These are phyloP conservation scores for Elaphomyces granulatus DNA, from an alignment of 495 filamentous ascomycete species.

Conservation along the genomic window DNA sequence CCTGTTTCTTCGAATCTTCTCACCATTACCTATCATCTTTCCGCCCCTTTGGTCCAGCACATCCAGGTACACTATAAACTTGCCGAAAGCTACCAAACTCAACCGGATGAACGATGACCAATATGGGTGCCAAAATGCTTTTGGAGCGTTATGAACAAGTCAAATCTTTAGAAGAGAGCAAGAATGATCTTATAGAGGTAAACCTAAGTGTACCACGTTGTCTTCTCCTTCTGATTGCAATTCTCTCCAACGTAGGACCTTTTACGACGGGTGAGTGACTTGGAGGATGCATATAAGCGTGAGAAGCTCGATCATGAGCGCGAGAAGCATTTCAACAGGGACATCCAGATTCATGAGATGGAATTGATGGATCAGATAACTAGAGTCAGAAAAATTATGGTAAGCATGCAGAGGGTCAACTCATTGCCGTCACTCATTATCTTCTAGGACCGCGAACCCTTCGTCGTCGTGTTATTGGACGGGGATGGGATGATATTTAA, in stretches of 20 bases:
- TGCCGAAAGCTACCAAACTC: slow-evolving; percentile 1
- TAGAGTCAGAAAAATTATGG: slow-evolving; percentile 36
- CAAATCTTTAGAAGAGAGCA: slow-evolving; percentile 32
- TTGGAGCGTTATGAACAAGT: slow-evolving; percentile 35
- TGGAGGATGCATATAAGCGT: slow-evolving; percentile 33
- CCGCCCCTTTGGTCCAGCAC: too few species aligned
- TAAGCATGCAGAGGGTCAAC: slow-evolving; percentile 7
- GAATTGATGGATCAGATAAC: slow-evolving; percentile 38
- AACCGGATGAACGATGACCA: slow-evolving; percentile 7
- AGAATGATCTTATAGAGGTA: slow-evolving; percentile 42
- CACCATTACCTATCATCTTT: too few species aligned
- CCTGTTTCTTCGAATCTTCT: too few species aligned
- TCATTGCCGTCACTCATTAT: background rate
- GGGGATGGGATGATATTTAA: slow-evolving; percentile 67
- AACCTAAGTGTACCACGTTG: background rate
- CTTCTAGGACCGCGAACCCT: slow-evolving; percentile 55
- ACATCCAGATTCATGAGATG: slow-evolving; percentile 39
- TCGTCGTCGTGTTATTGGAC: slow-evolving; percentile 62
- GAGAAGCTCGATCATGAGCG: slow-evolving; percentile 39
- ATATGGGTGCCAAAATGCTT: slow-evolving; percentile 23
- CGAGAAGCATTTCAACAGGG: slow-evolving; percentile 41
- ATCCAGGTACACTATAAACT: too few species aligned
- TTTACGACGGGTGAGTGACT: slow-evolving; percentile 31
- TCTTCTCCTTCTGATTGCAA: background rate
- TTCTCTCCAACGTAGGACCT: slow-evolving; percentile 26